Evolutionary conservation across 805 yeast species (phyloP).

Genomic region (Hanseniaspora lindneri): DNA sequence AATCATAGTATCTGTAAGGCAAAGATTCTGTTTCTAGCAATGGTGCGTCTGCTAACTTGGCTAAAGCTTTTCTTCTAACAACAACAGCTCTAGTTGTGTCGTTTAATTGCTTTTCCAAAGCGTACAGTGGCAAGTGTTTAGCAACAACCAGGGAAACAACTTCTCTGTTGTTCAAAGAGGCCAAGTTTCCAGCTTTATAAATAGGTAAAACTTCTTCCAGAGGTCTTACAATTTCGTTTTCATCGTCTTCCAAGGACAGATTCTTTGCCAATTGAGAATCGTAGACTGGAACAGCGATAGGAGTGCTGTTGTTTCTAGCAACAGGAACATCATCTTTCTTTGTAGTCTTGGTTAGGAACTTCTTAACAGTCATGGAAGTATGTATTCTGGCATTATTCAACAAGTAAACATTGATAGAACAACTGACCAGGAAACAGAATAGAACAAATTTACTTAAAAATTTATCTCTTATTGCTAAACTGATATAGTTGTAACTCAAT

Average conservation of each 20-base stretch:
- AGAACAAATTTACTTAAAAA: conserved; percentile 67
- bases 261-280: conserved; percentile 24
- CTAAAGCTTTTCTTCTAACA: conserved; percentile 86
- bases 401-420: conserved; percentile 71
- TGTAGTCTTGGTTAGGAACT: conserved; percentile 26
- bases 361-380: conserved; percentile 32
- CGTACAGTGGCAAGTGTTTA: conserved; percentile 82
- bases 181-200: conserved; percentile 60
- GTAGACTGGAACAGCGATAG: conserved; percentile 16
- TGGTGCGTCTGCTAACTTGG: conserved; percentile 70
- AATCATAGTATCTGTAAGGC: conserved; percentile 78
- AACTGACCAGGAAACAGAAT: conserved; percentile 58
- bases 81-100: conserved; percentile 87
- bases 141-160: conserved; percentile 54
- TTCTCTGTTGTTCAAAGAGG: conserved; percentile 58
- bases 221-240: conserved; percentile 33
- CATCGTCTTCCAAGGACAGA: conserved; percentile 29
- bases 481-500: conserved; percentile 41
- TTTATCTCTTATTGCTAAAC: conserved; percentile 65
- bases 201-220: conserved; percentile 52
- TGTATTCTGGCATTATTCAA: conserved; percentile 74
- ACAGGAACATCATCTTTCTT: conserved; percentile 1
- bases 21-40: conserved; percentile 56
- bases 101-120: conserved; percentile 80
- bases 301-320: conserved; percentile 17